Evolutionary conservation across 2,329 filamentous ascomycete species (phyloP), one percentile per base, ranked within the genome.

Genomic region (Fusarium verrucosum): DNA sequence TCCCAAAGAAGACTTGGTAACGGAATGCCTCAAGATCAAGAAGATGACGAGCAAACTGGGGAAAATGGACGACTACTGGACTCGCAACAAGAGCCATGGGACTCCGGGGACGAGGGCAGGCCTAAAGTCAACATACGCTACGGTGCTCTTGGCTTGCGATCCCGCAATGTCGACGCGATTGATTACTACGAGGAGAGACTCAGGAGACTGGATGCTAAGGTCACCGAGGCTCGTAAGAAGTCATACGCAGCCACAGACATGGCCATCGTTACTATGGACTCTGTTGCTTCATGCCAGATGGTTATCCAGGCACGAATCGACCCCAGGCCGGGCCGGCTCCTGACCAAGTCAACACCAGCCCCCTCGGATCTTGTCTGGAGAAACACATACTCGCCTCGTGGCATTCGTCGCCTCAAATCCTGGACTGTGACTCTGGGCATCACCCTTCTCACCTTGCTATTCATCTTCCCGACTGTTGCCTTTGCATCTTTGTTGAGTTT

Each of bases 181-280:
- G 91, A 98, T 75, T 95, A 97, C 75, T 97, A 94, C 72, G 91
- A 96, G 70, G 92, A 97, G 75, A 90, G 91, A 73, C 84, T 99
- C 32, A 88, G 90, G 23, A 83, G 85, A 16, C 77, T 96, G 4
- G 94, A 99, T 67, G 90, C 92, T 44, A 84, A 88, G 66, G 92
- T 99, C 46, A 77, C 79, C 9, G 78, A 78, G 9, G 87, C 92
- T 11, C 87, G 95, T 25, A 87, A 87, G 71, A 91, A 92, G 75
- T 85, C 90, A 5, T 98, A 93, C 70, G 80, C 84, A 7, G 83
- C 95, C 0, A 94, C 89, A 1, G 90, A 94, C 44, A 85, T 96
- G 59, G 96, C 96, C 1, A 97, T 99, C 76, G 92, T 99, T 35
- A 98, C 95, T 0, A 96, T 99, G 92, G 92, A 97, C 79, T 95